Percentiles rank a stretch among this genome's conserved stretches.
Conservation (phyloP, 2,329 filamentous ascomycete genomes). For the Ceratocystis papillata region DNA sequence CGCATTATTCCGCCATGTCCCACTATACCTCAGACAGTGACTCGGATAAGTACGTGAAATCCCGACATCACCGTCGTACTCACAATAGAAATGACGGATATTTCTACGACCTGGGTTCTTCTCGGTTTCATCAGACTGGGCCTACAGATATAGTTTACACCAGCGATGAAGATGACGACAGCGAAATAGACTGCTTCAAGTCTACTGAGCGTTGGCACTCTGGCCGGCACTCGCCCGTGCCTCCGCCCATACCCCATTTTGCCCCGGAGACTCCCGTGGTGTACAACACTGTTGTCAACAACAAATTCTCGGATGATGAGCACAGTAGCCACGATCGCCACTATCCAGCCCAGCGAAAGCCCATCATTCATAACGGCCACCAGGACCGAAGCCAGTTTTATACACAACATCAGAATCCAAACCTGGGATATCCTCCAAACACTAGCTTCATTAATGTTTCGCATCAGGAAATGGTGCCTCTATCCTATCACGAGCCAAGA, state of each 20-base stretch:
- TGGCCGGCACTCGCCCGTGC: background rate
- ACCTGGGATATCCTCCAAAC: background rate
- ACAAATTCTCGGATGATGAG: conserved; percentile 15
- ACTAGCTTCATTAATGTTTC: background rate
- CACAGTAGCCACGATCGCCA: background rate
- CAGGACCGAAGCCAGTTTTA: background rate
- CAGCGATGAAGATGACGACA: background rate
- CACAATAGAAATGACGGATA: background rate
- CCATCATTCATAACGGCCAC: background rate
- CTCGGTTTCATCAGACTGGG: conserved; percentile 9
- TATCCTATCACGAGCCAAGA: background rate
- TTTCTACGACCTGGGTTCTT: background rate
- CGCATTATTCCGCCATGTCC: background rate
- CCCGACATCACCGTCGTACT: background rate
- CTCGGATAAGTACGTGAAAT: background rate
- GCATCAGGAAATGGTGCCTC: background rate
- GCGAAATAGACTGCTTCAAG: background rate
- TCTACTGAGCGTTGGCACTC: background rate
- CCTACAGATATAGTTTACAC: conserved; percentile 10
- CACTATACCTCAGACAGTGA: background rate
- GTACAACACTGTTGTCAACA: conserved; percentile 14
- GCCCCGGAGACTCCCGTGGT: conserved; percentile 2
- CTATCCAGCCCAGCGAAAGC: background rate
- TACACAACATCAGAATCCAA: background rate
- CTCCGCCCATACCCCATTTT: background rate